Evolutionary conservation across 768 basidiomycete species (phyloP), one percentile per base, ranked within the genome.

Genomic region (Mycena haematopus): DNA sequence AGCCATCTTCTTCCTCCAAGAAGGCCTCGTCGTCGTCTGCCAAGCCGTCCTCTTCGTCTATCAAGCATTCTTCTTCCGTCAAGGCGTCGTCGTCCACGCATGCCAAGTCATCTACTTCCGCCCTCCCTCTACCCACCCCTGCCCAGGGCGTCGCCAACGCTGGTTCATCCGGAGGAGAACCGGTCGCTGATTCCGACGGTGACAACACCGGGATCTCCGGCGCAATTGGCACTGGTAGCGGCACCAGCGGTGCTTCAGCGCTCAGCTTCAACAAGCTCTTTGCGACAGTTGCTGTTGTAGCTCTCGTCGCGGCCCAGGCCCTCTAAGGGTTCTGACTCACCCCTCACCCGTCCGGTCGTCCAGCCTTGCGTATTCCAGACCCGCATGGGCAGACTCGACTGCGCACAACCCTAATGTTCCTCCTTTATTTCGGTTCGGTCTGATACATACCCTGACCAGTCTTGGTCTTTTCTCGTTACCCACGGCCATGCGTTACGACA

Each of bases 251-350:
- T 40, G 60, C 54, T 17, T 40, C 50, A 1, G 6, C 54, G 15
- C 46, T 56, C 22, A 19, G 60, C 47, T 29, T 31, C 53, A 61
- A 33, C 60, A 52, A 38, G 54, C 49, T 56, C 54, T 19, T 44
- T 2, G 54, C 40, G 27, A 49, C 54, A 17, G 38, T 38, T 14
- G 60, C 54, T 27, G 31, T 62, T 11, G 27, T 51, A 1, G 60
- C 49, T 0, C 54, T 62, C 47, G 54, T 49, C 7, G 60, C 54
- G 11, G 31, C 44, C 22, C 60, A 56, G 54, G 38, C 38, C 6
- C 54, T 62, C 40, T 62, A 45, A 62, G 27, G 45, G 24, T 13
- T 9, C 29, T 9, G 9, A 9, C 29, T 31, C 29, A 31, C 29
- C 29, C 29, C 29, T 9, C 29, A 31, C 9, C 19, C 21, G 2